These are phyloP conservation scores for Fragosphaeria purpurea DNA, from an alignment of 2,329 filamentous ascomycete genomes.

Conservation along the genomic window DNA sequence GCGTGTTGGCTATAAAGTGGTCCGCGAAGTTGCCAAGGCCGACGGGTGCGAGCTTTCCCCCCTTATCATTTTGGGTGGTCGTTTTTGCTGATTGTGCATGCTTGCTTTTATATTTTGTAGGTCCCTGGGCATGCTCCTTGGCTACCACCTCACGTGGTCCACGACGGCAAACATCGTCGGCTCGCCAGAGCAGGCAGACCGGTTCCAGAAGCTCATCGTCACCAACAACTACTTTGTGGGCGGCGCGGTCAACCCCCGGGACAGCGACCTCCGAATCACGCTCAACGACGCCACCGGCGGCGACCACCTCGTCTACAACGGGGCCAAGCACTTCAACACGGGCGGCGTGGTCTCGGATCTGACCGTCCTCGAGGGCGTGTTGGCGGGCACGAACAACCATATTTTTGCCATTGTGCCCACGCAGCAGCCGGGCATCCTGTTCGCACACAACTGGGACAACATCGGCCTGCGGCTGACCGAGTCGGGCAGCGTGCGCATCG, in stretches of 20 bases:
- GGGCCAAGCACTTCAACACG: slow-evolving; percentile 58
- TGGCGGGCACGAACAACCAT: slow-evolving; percentile 47
- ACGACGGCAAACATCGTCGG: slow-evolving; percentile 52
- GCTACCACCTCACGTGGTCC: slow-evolving; percentile 56
- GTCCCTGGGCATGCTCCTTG: slow-evolving; percentile 54
- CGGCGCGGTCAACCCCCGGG: slow-evolving; percentile 55
- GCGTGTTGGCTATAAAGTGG: slow-evolving; percentile 45
- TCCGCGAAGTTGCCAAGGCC: slow-evolving; percentile 52
- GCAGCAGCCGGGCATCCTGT: slow-evolving; percentile 45
- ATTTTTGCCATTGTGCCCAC: slow-evolving; percentile 54
- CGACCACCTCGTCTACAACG: slow-evolving; percentile 47
- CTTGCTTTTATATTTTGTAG: slow-evolving; percentile 15
- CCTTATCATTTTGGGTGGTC: no score
- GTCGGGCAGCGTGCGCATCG: slow-evolving; percentile 51
- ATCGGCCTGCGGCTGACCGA: slow-evolving; percentile 54
- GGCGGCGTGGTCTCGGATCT: slow-evolving; percentile 57
- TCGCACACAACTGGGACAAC: slow-evolving; percentile 55
- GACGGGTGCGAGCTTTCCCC: slow-evolving; percentile 37
- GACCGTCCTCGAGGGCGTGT: slow-evolving; percentile 53
- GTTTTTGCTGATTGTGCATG: neutral
- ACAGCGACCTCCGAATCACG: slow-evolving; percentile 49
- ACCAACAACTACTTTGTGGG: slow-evolving; percentile 57
- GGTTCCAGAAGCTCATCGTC: slow-evolving; percentile 45
- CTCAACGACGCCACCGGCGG: slow-evolving; percentile 42
- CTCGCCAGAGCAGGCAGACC: slow-evolving; percentile 48